Evolutionary conservation across 129 eudicot genomes (phyloP).

Genomic region (Tagetes erecta): DNA sequence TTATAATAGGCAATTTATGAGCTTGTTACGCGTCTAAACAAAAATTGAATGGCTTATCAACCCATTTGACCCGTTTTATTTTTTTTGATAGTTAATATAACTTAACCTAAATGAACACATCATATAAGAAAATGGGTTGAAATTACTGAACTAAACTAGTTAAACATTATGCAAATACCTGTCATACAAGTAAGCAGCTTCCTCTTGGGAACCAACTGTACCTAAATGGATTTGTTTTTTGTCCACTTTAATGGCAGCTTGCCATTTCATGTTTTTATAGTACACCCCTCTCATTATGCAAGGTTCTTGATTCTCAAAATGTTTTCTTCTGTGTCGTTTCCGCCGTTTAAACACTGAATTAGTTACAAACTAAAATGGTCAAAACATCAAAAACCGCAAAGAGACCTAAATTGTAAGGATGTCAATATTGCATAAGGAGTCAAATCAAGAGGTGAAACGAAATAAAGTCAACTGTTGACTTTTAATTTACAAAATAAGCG

Average conservation of each 20-base stretch:
- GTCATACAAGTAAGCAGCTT: slow-evolving; percentile 95
- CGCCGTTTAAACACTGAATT: slow-evolving; percentile 72
- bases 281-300: slow-evolving; percentile 90
- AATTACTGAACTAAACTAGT: neutral
- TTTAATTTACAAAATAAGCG: neutral
- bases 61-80: neutral
- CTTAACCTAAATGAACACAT: neutral
- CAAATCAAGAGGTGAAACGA: neutral
- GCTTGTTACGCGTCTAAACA: neutral
- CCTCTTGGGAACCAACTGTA: slow-evolving; percentile 93
- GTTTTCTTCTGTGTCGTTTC: slow-evolving; percentile 85
- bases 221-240: slow-evolving; percentile 99
- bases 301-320: slow-evolving; percentile 73
- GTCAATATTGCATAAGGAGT: neutral
- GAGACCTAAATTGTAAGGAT: neutral
- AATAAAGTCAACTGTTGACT: neutral
- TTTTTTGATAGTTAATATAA: neutral
- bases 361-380: neutral
- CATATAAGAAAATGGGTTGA: neutral
- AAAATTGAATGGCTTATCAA: neutral
- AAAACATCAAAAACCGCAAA: slow-evolving; percentile 6
- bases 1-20: neutral
- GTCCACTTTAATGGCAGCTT: slow-evolving; percentile 98
- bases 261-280: slow-evolving; percentile 98
- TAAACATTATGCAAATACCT: slow-evolving; percentile 47